phyloP scores from a whole-genome alignment of 2,329 filamentous ascomycete genomes.

The Podosphaera leucotricha region DNA sequence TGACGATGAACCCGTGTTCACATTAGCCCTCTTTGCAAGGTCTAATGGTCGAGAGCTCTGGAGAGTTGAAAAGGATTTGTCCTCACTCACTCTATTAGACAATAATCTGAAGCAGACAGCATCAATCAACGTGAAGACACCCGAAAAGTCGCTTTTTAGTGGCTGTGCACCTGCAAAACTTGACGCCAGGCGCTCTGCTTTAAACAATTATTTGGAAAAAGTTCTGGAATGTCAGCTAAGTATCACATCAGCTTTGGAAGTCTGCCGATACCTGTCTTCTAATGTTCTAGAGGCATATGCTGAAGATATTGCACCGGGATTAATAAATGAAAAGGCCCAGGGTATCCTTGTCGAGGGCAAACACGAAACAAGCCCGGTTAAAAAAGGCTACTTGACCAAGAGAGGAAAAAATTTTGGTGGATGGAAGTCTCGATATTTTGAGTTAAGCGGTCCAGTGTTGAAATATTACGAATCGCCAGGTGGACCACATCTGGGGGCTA shows the following conservation, averaged over 20 bases:
- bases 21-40: constrained; percentile 61
- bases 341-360: constrained; percentile 23
- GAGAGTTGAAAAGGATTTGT: constrained; percentile 81
- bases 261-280: constrained; percentile 70
- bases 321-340: constrained; percentile 17
- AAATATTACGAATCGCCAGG: constrained; percentile 85
- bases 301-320: constrained; percentile 26
- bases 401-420: constrained; percentile 96
- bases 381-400: constrained; percentile 86
- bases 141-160: constrained; percentile 67
- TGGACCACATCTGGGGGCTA: constrained; percentile 74
- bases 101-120: constrained; percentile 51
- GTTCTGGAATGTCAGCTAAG: constrained; percentile 67
- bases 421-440: constrained; percentile 72
- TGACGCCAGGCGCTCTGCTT: constrained; percentile 56
- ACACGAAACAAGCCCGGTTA: constrained; percentile 42
- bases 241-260: constrained; percentile 47
- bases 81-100: constrained; percentile 61
- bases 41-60: constrained; percentile 60
- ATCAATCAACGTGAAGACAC: constrained; percentile 51
- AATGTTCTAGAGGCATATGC: constrained; percentile 37
- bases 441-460: constrained; percentile 45
- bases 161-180: constrained; percentile 87
- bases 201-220: constrained; percentile 69
- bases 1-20: constrained; percentile 88